Percentiles rank a stretch among this genome's conserved stretches.
Conservation (phyloP, 495 filamentous ascomycete species). For the Penicillium coffeae region DNA sequence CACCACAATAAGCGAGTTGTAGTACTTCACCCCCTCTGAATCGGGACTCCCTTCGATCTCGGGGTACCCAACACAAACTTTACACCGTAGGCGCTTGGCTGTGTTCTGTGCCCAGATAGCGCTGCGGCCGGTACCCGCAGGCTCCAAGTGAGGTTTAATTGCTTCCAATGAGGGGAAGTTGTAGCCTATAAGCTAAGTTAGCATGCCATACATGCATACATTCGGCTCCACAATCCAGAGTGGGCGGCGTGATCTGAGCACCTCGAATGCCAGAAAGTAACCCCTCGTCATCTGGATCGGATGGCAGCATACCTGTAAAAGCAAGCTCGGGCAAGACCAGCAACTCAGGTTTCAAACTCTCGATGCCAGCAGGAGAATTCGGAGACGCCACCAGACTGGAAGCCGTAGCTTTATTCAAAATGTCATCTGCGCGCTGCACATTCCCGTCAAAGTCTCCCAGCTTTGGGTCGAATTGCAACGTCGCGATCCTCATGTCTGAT, state of each 20-base stretch:
- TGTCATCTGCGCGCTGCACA: constrained; percentile 65
- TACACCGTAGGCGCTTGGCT: constrained; percentile 68
- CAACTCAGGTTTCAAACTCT: constrained; percentile 44
- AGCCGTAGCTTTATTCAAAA: constrained; percentile 50
- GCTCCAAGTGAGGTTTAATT: constrained; percentile 80
- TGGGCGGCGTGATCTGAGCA: background rate
- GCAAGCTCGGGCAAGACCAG: constrained; percentile 86
- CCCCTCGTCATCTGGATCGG: background rate
- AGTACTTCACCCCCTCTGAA: constrained; percentile 43
- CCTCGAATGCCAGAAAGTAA: background rate
- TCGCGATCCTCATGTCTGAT: constrained; percentile 69
- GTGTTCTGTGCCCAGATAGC: constrained; percentile 75
- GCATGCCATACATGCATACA: background rate
- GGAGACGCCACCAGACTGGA: background rate
- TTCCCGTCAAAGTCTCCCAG: constrained; percentile 76
- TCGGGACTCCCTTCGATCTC: constrained; percentile 47
- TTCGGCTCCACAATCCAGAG: background rate
- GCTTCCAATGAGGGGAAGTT: constrained; percentile 78
- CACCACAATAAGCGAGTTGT: constrained; percentile 85
- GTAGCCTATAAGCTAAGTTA: constrained; percentile 59
- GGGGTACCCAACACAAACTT: constrained; percentile 87
- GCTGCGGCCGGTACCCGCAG: constrained; percentile 65
- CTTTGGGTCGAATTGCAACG: constrained; percentile 72
- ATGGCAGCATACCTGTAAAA: constrained; percentile 63
- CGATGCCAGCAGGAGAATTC: constrained; percentile 6